Percentiles rank a stretch among this genome's conserved stretches.
Conservation (phyloP, 2,329 filamentous ascomycete species). For the Trichoderma sp. region DNA sequence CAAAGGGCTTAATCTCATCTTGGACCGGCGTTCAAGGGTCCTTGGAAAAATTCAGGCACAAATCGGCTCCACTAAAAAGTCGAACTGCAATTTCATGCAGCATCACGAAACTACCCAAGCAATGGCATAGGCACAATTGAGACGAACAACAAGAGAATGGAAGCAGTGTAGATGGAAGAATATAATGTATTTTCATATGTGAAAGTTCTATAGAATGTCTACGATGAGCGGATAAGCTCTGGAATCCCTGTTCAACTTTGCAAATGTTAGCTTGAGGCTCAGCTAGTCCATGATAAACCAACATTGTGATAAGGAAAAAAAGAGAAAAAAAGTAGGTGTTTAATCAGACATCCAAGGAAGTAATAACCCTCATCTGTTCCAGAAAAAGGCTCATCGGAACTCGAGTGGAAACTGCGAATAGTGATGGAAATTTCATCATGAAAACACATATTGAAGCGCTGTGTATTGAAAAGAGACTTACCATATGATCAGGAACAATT, state of each 20-base stretch:
- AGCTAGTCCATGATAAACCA: neutral
- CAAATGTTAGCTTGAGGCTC: constrained; percentile 9
- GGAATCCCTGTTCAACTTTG: neutral
- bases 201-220: neutral
- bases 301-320: neutral
- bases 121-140: neutral
- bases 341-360: constrained; percentile 78
- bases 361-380: constrained; percentile 65
- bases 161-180: neutral
- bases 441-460: constrained; percentile 21
- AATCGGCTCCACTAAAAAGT: neutral
- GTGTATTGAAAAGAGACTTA: constrained; percentile 19
- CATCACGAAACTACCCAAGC: neutral
- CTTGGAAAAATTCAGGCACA: neutral
- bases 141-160: neutral
- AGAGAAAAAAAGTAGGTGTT: constrained; percentile 26
- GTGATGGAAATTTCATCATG: constrained; percentile 71
- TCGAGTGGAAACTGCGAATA: constrained; percentile 91
- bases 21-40: neutral
- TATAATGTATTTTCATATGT: neutral
- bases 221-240: neutral
- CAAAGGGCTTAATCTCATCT: neutral
- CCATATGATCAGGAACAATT: neutral
- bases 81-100: neutral
- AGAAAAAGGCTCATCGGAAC: constrained; percentile 63